A percentile compares a stretch with the other conserved stretches of the same genome.
Conservation (phyloP, 1,284 basidiomycete species). For the Rhodotorula sp. region DNA sequence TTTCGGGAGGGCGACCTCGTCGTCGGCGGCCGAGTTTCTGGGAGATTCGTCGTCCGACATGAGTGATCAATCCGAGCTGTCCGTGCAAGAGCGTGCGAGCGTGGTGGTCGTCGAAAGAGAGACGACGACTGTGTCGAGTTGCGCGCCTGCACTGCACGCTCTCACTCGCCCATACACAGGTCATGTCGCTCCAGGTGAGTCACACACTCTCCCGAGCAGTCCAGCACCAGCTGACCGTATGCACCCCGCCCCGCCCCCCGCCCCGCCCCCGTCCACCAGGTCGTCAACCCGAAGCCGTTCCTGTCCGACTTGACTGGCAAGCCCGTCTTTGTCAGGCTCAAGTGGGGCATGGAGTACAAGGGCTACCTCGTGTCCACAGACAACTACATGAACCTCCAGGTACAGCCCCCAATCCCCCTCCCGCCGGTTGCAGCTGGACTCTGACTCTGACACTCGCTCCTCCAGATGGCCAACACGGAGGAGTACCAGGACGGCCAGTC, state of each 20-base stretch:
- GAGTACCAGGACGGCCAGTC: slow-evolving; percentile 96
- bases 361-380: slow-evolving; percentile 98
- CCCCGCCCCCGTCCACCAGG: slow-evolving; percentile 51
- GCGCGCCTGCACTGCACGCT: neutral
- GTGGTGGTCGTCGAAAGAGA: no score
- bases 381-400: slow-evolving; percentile 99
- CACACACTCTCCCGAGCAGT: neutral
- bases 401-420: slow-evolving; percentile 45
- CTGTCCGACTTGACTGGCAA: slow-evolving; percentile 98
- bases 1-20: slow-evolving; percentile 91
- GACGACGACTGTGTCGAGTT: neutral
- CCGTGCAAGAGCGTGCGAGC: neutral
- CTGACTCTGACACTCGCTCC: slow-evolving; percentile 5
- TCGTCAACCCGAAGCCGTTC: slow-evolving; percentile 98
- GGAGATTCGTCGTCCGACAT: slow-evolving; percentile 61
- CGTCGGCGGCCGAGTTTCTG: slow-evolving; percentile 65
- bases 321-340: slow-evolving; percentile 85
- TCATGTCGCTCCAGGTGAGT: slow-evolving; percentile 34
- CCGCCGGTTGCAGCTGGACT: neutral
- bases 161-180: neutral
- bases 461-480: slow-evolving; percentile 92
- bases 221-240: neutral
- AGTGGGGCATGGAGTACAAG: slow-evolving; percentile 99
- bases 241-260: neutral
- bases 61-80: no score